Evolutionary conservation across 2,329 filamentous ascomycete genomes (phyloP), one percentile per base, ranked within the genome.

Genomic region (Botrytis fragariae): DNA sequence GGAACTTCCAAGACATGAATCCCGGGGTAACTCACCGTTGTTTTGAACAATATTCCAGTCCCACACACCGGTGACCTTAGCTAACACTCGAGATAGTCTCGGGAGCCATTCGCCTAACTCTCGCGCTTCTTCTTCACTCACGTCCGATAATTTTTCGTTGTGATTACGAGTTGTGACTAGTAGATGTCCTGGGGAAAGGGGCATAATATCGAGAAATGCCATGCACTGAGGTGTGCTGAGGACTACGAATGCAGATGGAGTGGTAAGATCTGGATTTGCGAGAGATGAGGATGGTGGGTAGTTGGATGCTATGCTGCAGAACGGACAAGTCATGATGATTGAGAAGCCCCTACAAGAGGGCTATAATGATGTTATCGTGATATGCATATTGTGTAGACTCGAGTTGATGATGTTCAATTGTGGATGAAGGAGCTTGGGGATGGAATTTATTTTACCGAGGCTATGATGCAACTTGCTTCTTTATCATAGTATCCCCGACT

Each of bases 21-120:
- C 51, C 65, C 48, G 37, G 65, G 63, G n/a, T 59, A 72, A 82
- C 81, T 62, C 78, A 88, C 88, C 94, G 78, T 98, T 98, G 81
- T 98, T 98, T 84, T 98, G 95, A 72, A 98, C 93, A 44, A 98
- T 90, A 82, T 99, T 99, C 92, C 95, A 98, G 83, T 98, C 95
- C 69, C 86, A 86, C 1, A 93, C 88, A 16, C 91, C 92, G 3
- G 91, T 93, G 0, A 90, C 89, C 69, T 85, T 86, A 45, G 90
- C 87, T 54, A 97, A 86, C 0, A 93, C 92, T 32, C 88, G 85
- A 29, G 92, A 93, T 3, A 98, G 84, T 5, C 95, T 82, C 48
- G 93, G 90, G 42, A 97, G 87, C 84, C 86, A 88, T 74, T 82
- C 81, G 78, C 93, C 90, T 72, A 97, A 86, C 79, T 92, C 90